Evolutionary conservation across 805 yeast species (phyloP), one percentile per base, ranked within the genome.

Genomic region (Yarrowia keelungensis): DNA sequence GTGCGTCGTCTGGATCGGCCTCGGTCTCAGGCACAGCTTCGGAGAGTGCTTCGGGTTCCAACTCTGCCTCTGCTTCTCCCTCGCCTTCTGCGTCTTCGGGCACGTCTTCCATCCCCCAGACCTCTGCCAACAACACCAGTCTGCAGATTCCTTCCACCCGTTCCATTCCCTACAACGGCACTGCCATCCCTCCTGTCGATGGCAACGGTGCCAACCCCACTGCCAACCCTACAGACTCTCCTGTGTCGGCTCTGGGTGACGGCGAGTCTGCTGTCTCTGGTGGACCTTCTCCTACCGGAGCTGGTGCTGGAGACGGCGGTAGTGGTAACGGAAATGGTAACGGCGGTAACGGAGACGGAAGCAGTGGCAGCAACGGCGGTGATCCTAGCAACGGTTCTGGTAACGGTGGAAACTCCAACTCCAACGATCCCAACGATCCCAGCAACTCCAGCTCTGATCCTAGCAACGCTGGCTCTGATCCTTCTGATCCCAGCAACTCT

Each of bases 161-260:
- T 22, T 56, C 62, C 22, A 56, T 56, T 26, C 62, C 62, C 47
- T 56, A 9, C 62, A 56, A 41, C 15, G 62, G 62, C 14, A 41
- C 62, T 26, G 43, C 45, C 16, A 12, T 39, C 19, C 43, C 59
- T 38, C 56, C 56, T 19, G 41, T 50, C 32, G 39, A 10, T 3
- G 32, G 32, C 11, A 10, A 15, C 19, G 19, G 14, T 12, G 22
- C 11, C n/a, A 49, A 32, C 39, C 39, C 51, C 38, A 22, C 51
- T n/a, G 39, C 39, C 39, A 49, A 49, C 54, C 56, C 59, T 19
- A 53, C 59, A 2, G 59, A 38, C 45, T 9, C 43, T 36, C 43
- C 43, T 8, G 59, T 8, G 11, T 38, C 59, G 22, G 59, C 14
- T 16, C 43, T 53, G 4, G 59, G 59, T 8, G 59, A 16, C 5